Base-by-base conservation (phyloP, 1,284 basidiomycete species). In the Ustilago esculenta region DNA sequence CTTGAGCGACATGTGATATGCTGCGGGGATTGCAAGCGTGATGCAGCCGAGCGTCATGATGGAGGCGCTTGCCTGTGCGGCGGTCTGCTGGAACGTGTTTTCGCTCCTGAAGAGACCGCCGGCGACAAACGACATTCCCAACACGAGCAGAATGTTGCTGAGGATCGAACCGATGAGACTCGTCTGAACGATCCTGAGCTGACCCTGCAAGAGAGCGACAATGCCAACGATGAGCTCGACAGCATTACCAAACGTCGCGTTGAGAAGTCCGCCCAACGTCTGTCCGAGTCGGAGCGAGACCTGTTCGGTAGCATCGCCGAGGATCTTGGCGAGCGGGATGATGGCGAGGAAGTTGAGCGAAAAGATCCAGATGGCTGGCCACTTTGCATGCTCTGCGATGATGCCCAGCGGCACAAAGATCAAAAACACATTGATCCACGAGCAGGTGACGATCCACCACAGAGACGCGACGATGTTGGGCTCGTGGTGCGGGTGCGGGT, bases 21-120 rank as follows among this genome's bases (percentile, higher is more conserved):
- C 92, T 27, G 92, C 92, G n/a, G 92, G 92, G 56, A 96, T 90
- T 64, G 94, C 90, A 35, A 96, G 86, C 24, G 92, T 93, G 81
- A 94, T 92, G 81, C 90, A 91, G 6, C 92, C 87, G 30, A 95
- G 84, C 4, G 91, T 93, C 90, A 94, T 90, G 57, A 95, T 80
- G n/a, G 72, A 75, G 35, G 68, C 77, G 12, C 59, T 69, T 1
- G 80, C 79, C 67, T 81, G 80, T 20, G 80, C 80, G 6, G 80
- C 75, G 1, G 80, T 81, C 58, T 77, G 74, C 50, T 79, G 77
- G 46, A 81, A 81, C 10, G 64, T 65, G 51, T 72, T 76, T 41
- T 81, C 80, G 32, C 61, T 39, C 39, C 63, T 63, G 51, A 67
- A 72, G 44, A 81, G 37, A 55, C 83, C 85, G 23, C 80, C 80